Conservation (phyloP, 495 filamentous ascomycete genomes). For the Podospora didyma region DNA sequence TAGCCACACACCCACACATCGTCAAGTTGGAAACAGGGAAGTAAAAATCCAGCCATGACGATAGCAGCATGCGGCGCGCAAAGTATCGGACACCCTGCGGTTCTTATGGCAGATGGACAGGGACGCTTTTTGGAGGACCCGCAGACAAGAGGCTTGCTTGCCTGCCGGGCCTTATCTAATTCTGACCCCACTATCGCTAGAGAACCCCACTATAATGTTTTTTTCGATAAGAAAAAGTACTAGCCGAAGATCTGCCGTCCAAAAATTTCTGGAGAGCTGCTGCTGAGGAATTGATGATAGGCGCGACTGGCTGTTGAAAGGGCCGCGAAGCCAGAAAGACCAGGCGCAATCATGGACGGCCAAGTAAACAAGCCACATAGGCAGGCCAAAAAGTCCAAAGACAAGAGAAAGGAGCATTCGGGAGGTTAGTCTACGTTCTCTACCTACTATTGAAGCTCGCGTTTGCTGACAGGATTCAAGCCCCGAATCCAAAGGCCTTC, state of each 20-base stretch:
- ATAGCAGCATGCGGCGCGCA: no score
- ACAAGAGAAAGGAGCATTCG: constrained; percentile 72
- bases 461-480: constrained; percentile 33
- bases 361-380: constrained; percentile 86
- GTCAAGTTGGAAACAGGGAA: no score
- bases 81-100: no score
- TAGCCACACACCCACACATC: no score
- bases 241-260: constrained; percentile 14
- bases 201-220: not conserved
- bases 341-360: constrained; percentile 59
- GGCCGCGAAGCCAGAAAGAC: constrained; percentile 1
- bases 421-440: constrained; percentile 20
- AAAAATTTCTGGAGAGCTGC: constrained; percentile 28
- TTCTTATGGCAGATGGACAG: no score
- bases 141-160: no score
- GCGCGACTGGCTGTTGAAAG: constrained; percentile 6
- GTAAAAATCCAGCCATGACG: no score
- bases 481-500: constrained; percentile 88
- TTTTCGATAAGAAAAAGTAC: constrained; percentile 24
- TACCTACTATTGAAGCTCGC: constrained; percentile 1
- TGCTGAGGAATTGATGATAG: constrained; percentile 1
- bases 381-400: constrained; percentile 78
- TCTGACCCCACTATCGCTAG: not conserved
- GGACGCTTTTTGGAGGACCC: no score
- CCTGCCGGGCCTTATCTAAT: no score